Evolutionary conservation across 768 basidiomycete species (phyloP).

Genomic region (Phylloporus sp.): DNA sequence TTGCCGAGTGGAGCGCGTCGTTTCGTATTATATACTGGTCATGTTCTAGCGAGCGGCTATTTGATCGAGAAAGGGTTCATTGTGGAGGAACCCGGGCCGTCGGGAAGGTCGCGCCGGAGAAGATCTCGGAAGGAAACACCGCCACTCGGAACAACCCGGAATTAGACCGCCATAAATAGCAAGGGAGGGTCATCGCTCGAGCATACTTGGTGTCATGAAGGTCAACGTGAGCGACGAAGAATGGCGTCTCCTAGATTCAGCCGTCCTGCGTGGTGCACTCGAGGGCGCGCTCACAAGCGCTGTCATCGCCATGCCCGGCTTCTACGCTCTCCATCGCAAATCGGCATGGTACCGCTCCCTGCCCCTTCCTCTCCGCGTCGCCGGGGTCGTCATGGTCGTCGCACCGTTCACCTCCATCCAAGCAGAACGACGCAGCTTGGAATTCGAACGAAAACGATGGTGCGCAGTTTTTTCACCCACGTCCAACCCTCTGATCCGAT

Average conservation of each 20-base stretch:
- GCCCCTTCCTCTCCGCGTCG: constrained; percentile 62
- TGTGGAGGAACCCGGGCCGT: too few species aligned
- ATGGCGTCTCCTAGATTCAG: constrained; percentile 48
- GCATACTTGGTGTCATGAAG: constrained; percentile 18
- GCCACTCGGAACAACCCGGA: not conserved
- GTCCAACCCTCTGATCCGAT: not conserved
- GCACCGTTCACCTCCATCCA: constrained; percentile 66
- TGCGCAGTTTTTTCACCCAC: constrained; percentile 29
- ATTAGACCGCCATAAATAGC: too few species aligned
- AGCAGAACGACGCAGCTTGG: constrained; percentile 63
- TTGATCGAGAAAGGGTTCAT: too few species aligned
- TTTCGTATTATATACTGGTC: constrained; percentile 7
- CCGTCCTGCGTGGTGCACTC: constrained; percentile 55
- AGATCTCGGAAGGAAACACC: too few species aligned
- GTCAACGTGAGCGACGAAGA: constrained; percentile 40
- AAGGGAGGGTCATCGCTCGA: too few species aligned
- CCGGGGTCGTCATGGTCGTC: constrained; percentile 63
- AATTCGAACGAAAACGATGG: constrained; percentile 63
- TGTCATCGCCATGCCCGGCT: constrained; percentile 45
- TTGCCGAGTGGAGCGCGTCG: not conserved
- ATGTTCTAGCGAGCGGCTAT: too few species aligned
- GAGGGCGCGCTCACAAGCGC: constrained; percentile 50
- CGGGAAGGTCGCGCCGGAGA: too few species aligned
- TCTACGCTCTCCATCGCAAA: constrained; percentile 45
- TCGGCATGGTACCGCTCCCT: constrained; percentile 59